A percentile compares a stretch with the other conserved stretches of the same genome.
Evolutionary conservation across 2,329 filamentous ascomycete genomes (phyloP).

Genomic region (Didymella glomerata): DNA sequence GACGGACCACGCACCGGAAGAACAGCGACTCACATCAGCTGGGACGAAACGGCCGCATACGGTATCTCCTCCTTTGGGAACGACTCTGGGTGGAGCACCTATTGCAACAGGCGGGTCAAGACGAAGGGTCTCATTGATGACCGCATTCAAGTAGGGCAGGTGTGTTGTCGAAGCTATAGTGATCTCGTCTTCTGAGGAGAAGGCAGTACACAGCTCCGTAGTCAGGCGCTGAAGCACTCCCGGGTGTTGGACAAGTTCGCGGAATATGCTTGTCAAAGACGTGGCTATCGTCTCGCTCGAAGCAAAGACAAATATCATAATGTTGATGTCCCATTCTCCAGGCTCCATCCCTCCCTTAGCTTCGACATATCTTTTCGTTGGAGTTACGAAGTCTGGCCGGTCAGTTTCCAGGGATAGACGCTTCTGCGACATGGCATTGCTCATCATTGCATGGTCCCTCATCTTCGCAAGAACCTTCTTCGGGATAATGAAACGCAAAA

Average conservation of each 20-base stretch:
- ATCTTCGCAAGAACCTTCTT: constrained; percentile 34
- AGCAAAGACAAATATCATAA: constrained; percentile 52
- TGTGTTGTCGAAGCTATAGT: constrained; percentile 27
- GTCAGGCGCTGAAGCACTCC: constrained; percentile 37
- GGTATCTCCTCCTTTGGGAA: constrained; percentile 34
- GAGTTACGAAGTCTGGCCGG: constrained; percentile 42
- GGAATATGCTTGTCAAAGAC: constrained; percentile 48
- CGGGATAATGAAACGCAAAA: constrained; percentile 38
- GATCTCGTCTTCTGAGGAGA: constrained; percentile 37
- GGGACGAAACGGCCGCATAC: constrained; percentile 37
- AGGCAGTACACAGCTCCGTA: constrained; percentile 36
- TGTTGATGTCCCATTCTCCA: constrained; percentile 52
- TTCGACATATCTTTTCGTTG: constrained; percentile 35
- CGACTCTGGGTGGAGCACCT: constrained; percentile 29
- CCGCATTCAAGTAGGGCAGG: constrained; percentile 41
- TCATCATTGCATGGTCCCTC: constrained; percentile 37
- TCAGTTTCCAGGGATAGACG: constrained; percentile 31
- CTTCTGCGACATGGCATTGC: constrained; percentile 33
- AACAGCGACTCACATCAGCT: constrained; percentile 29
- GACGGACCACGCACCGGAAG: too few species aligned
- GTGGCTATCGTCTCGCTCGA: constrained; percentile 57
- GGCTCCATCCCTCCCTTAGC: constrained; percentile 28
- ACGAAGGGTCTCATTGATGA: constrained; percentile 52
- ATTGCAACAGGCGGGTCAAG: constrained; percentile 33
- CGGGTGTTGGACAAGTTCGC: constrained; percentile 43